Base-by-base conservation (phyloP, 495 filamentous ascomycete species). In the Penicillium pancosmium region DNA sequence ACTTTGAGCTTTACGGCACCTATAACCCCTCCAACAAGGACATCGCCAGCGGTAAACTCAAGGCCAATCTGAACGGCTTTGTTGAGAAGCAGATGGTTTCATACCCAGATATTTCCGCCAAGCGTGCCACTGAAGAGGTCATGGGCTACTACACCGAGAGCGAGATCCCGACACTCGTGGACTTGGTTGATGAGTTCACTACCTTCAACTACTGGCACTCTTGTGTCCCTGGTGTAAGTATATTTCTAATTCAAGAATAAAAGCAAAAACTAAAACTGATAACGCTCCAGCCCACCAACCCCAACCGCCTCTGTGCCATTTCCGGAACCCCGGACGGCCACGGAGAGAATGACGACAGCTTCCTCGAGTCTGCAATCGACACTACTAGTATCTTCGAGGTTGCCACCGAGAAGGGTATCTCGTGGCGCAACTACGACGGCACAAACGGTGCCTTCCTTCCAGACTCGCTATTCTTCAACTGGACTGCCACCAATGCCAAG, bases 121-220 rank as follows among this genome's bases (percentile, higher is more conserved):
- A 74, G 48, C 73, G 69, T 18, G 68, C 69, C 41, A 70, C 73
- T 18, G 67, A 68, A 23, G 71, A 82, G 67, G 80, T 78, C 16
- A 73, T 84, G 65, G 74, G 78, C 53, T 83, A 82, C 70, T 83
- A 82, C 63, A 77, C 80, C 23, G 74, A 76, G 57, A 70, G 73
- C 7, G 71, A 83, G 63, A 67, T 83, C 50, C 80, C 79, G 33
- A 77, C 80, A 10, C 65, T 83, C 23, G 70, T 68, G 16, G 54
- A 72, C 31, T 65, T 84, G 56, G 77, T 77, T 23, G 70, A 83
- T 56, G 78, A 83, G 56, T 84, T 78, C 60, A 71, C 76, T 4
- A 73, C 75, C 31, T 83, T 84, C 71, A 78, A 83, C 74, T 69
- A 77, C 66, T 84, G 80, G 80, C 76, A 78, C 69, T 77, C 77